A percentile compares a stretch with the other conserved stretches of the same genome.
These are phyloP conservation scores for Collybia sordida DNA, from an alignment of 768 basidiomycete genomes.

Conservation along the genomic window DNA sequence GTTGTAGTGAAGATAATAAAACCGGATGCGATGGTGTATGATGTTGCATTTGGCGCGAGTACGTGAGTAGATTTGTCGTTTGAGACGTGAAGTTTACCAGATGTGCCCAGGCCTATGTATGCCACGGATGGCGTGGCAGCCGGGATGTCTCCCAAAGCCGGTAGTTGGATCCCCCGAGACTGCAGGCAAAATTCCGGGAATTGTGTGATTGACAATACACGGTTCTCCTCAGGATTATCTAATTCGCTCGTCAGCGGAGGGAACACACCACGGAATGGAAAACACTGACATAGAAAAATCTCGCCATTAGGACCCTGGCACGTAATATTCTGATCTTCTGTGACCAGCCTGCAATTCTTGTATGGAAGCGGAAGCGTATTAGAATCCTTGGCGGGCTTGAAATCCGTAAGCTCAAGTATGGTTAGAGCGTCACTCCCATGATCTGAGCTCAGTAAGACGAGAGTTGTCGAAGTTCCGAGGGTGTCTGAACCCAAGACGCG, in stretches of 20 bases:
- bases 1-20: slow-evolving; percentile 86
- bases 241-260: not conserved
- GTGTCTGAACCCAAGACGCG: slow-evolving; percentile 12
- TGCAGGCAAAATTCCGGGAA: slow-evolving; percentile 66
- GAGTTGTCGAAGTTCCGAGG: slow-evolving; percentile 11
- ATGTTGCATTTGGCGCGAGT: slow-evolving; percentile 60
- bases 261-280: too few species aligned
- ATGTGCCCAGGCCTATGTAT: slow-evolving; percentile 63
- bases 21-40: slow-evolving; percentile 69
- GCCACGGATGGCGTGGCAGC: slow-evolving; percentile 20
- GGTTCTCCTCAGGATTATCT: slow-evolving; percentile 18
- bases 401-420: slow-evolving; percentile 22
- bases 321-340: slow-evolving; percentile 24
- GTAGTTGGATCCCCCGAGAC: slow-evolving; percentile 28
- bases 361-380: slow-evolving; percentile 27
- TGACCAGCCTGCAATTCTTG: slow-evolving; percentile 49
- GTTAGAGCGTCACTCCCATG: slow-evolving; percentile 31
- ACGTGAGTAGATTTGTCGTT: slow-evolving; percentile 26
- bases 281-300: slow-evolving; percentile 42
- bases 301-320: slow-evolving; percentile 51
- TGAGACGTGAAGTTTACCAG: slow-evolving; percentile 64
- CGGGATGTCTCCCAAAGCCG: slow-evolving; percentile 12
- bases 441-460: slow-evolving; percentile 42
- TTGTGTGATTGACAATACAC: slow-evolving; percentile 23
- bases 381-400: slow-evolving; percentile 2